These are phyloP conservation scores for Diaporthe aspalathi DNA, from an alignment of 2,329 filamentous ascomycete genomes.

Conservation along the genomic window DNA sequence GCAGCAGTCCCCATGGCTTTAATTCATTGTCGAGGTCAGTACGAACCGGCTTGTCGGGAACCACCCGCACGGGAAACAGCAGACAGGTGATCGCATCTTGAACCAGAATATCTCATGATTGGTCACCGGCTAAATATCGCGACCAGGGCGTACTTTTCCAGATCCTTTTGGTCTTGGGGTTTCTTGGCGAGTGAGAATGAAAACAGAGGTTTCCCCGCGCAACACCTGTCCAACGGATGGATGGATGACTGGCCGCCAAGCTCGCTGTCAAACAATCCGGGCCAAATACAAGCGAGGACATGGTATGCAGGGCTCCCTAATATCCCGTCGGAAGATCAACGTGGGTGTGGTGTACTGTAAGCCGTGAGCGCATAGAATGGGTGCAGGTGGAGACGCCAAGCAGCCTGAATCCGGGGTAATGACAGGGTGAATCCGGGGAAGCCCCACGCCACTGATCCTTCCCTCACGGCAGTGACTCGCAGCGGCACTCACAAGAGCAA, in stretches of 20 bases:
- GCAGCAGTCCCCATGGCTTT: background rate
- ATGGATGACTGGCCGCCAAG: background rate
- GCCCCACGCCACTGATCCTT: background rate
- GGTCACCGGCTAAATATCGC: slow-evolving; percentile 8
- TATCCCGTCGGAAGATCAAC: slow-evolving; percentile 1
- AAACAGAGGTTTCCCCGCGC: slow-evolving; percentile 28
- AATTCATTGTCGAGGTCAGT: slow-evolving; percentile 11
- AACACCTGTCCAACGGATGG: background rate
- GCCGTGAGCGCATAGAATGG: background rate
- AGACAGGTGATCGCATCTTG: slow-evolving; percentile 6
- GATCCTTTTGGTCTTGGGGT: background rate
- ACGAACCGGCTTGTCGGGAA: background rate
- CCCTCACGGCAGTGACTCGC: background rate
- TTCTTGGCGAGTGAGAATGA: background rate
- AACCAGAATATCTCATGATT: slow-evolving; percentile 14
- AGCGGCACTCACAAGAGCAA: no score
- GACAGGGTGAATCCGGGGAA: slow-evolving; percentile 12
- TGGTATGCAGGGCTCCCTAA: background rate
- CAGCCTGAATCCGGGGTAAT: slow-evolving; percentile 7
- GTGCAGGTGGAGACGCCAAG: slow-evolving; percentile 15
- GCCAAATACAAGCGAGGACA: slow-evolving; percentile 11
- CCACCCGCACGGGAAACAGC: background rate
- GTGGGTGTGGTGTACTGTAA: background rate
- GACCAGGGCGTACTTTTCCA: slow-evolving; percentile 12
- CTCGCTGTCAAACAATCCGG: slow-evolving; percentile 1